Evolutionary conservation across 1,284 basidiomycete genomes (phyloP).

Genomic region (Pseudozyma flocculosa): DNA sequence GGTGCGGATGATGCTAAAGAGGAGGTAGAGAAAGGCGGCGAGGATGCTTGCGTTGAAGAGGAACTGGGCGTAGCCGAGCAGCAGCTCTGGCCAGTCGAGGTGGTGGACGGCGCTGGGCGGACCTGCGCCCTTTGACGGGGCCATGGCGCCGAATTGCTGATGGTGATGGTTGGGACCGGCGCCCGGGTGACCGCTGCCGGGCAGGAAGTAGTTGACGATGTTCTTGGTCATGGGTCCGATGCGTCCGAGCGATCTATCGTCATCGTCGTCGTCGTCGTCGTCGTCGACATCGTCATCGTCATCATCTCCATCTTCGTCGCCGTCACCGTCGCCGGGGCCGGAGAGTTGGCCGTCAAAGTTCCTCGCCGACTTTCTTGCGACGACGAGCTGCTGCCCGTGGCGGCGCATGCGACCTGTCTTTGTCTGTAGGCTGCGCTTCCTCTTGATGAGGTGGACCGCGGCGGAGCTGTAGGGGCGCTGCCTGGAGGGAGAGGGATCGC

Average conservation of each 20-base stretch:
- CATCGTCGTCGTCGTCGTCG: conserved; percentile 3
- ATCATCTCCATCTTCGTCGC: conserved; percentile 3
- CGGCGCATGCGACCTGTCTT: conserved; percentile 3
- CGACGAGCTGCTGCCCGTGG: not conserved
- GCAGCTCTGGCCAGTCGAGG: conserved; percentile 39
- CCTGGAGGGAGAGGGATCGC: conserved; percentile 1
- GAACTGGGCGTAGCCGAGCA: conserved; percentile 69
- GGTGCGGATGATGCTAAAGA: conserved; percentile 80
- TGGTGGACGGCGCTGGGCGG: no score
- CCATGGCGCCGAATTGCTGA: no score
- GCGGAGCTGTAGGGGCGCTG: conserved; percentile 1
- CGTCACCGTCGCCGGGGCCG: not conserved
- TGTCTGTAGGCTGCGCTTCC: conserved; percentile 25
- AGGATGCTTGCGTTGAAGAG: conserved; percentile 89
- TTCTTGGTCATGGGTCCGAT: conserved; percentile 38
- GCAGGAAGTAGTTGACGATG: conserved; percentile 36
- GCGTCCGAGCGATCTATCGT: conserved; percentile 11
- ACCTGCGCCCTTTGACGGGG: no score
- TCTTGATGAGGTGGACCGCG: conserved; percentile 6
- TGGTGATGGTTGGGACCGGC: no score
- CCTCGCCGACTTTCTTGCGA: not conserved
- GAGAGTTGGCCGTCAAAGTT: not conserved
- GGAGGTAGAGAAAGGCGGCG: conserved; percentile 78
- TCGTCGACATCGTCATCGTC: conserved; percentile 14
- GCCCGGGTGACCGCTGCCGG: conserved; percentile 5